Conservation (phyloP, 148 eudicot genomes). For the Camellia sinensis region DNA sequence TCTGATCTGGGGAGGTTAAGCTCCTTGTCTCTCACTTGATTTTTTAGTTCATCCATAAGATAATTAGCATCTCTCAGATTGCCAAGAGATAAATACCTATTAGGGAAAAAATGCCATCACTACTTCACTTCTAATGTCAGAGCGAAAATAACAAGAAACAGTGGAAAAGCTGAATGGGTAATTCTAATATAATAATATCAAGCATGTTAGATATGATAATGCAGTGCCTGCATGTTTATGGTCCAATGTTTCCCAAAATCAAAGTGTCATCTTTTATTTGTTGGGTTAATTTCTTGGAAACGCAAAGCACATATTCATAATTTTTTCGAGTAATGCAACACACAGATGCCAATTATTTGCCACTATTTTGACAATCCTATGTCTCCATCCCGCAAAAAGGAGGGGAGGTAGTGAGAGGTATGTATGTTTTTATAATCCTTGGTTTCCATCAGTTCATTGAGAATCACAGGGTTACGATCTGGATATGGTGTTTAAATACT, state of each 20-base stretch:
- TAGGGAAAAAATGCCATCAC: not conserved
- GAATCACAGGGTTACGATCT: not conserved
- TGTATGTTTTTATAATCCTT: not conserved
- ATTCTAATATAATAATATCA: not conserved
- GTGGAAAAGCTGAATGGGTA: not conserved
- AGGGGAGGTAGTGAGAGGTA: not conserved
- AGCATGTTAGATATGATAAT: not conserved
- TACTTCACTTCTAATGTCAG: not conserved
- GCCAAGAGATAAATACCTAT: conserved; percentile 80
- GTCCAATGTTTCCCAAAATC: not conserved
- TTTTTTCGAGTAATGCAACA: not conserved
- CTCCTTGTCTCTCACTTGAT: conserved; percentile 46
- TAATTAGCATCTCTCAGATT: conserved; percentile 81
- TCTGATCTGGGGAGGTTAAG: conserved; percentile 67
- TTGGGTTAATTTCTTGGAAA: not conserved
- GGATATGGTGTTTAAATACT: not conserved
- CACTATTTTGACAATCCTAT: not conserved
- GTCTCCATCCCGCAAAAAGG: conserved; percentile 12
- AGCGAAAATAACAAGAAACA: not conserved
- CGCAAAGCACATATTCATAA: not conserved
- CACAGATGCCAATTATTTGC: not conserved
- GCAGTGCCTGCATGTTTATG: not conserved
- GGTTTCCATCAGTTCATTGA: not conserved
- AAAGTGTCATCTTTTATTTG: not conserved
- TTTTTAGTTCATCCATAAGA: conserved; percentile 76